These are phyloP conservation scores for Podaxis carcinomalis DNA, from an alignment of 768 basidiomycete species.

Conservation along the genomic window DNA sequence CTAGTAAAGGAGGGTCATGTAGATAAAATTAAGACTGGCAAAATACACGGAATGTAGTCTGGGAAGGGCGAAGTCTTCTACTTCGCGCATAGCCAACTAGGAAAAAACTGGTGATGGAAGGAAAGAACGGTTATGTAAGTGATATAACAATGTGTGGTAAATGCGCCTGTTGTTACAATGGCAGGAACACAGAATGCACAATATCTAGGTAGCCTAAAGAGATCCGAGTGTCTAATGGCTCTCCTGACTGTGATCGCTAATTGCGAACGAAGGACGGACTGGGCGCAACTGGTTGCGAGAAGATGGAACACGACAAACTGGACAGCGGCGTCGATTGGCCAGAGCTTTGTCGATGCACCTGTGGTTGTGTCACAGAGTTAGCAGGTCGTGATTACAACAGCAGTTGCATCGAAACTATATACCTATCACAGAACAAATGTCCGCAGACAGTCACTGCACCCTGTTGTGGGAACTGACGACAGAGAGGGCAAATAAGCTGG, in stretches of 20 bases:
- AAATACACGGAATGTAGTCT: neutral
- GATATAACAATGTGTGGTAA: neutral
- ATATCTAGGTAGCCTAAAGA: neutral
- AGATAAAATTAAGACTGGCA: neutral
- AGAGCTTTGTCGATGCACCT: slow-evolving; percentile 19
- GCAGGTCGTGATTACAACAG: neutral
- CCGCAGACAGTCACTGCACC: slow-evolving; percentile 27
- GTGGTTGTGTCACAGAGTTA: neutral
- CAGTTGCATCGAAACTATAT: neutral
- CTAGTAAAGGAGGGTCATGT: neutral
- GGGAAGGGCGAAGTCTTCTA: neutral
- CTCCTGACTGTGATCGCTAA: slow-evolving; percentile 1
- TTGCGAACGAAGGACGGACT: slow-evolving; percentile 20
- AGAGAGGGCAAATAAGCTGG: slow-evolving; percentile 26
- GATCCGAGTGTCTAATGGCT: neutral
- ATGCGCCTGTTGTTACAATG: neutral
- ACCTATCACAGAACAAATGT: slow-evolving; percentile 25
- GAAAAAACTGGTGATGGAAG: neutral
- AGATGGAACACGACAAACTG: slow-evolving; percentile 19
- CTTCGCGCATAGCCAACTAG: neutral
- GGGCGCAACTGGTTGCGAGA: slow-evolving; percentile 13
- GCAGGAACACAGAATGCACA: neutral
- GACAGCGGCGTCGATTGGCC: slow-evolving; percentile 18
- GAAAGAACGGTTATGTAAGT: neutral
- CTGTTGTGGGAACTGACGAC: slow-evolving; percentile 26